Evolutionary conservation across 2,329 filamentous ascomycete genomes (phyloP).

Genomic region (Immersiporthe knoxdaviesiana): DNA sequence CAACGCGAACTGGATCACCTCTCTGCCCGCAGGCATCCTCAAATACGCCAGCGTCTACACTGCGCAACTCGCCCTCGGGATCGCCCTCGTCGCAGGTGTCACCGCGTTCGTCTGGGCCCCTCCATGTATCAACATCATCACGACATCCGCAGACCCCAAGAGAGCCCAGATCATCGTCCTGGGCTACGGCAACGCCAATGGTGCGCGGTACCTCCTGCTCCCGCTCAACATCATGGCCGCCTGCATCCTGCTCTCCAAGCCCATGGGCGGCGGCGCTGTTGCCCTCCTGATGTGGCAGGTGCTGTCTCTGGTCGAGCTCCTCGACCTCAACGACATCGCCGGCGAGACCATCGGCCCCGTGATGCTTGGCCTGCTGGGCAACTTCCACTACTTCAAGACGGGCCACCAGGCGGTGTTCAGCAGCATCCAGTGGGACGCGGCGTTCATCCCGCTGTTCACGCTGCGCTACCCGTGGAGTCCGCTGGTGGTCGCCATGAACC

Average conservation of each 20-base stretch:
- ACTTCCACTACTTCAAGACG: conserved; percentile 96
- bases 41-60: conserved; percentile 77
- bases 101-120: conserved; percentile 85
- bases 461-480: conserved; percentile 91
- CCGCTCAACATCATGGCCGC: conserved; percentile 77
- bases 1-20: conserved; percentile 77
- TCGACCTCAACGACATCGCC: conserved; percentile 64
- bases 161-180: conserved; percentile 72
- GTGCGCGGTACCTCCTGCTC: conserved; percentile 85
- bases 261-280: conserved; percentile 87
- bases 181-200: conserved; percentile 92
- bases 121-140: conserved; percentile 77
- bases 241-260: conserved; percentile 83
- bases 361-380: conserved; percentile 83
- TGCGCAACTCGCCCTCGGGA: conserved; percentile 77
- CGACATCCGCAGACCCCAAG: conserved; percentile 47
- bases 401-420: conserved; percentile 89
- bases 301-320: conserved; percentile 71
- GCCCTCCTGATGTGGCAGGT: conserved; percentile 86
- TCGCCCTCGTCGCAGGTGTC: conserved; percentile 82
- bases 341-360: conserved; percentile 79
- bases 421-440: conserved; percentile 93
- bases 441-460: conserved; percentile 83
- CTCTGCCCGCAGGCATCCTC: conserved; percentile 60
- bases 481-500: conserved; percentile 80